phyloP scores from a whole-genome alignment of 2,329 filamentous ascomycete genomes.

The Bipolaris bicolor region DNA sequence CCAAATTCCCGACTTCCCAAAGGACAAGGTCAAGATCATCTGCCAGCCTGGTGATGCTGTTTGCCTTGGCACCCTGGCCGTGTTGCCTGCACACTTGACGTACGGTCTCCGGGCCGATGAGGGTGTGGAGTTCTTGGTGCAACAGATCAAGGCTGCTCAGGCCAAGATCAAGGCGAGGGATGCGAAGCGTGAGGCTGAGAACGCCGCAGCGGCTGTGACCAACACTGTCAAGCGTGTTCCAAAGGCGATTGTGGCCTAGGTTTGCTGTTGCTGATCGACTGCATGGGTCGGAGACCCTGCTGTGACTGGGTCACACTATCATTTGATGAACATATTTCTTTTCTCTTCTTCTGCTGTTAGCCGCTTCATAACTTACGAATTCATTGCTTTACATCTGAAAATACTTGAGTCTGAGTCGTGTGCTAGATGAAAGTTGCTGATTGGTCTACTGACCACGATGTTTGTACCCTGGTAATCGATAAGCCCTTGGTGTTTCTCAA shows the following conservation, averaged over 20 bases:
- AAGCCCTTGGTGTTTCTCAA: neutral
- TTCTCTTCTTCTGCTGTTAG: neutral
- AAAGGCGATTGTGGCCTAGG: slow-evolving; percentile 6
- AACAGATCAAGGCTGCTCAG: slow-evolving; percentile 36
- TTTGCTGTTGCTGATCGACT: neutral
- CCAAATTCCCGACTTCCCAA: slow-evolving; percentile 51
- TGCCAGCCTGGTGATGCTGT: slow-evolving; percentile 60
- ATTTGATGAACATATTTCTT: neutral
- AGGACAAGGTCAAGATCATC: slow-evolving; percentile 55
- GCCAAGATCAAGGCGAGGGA: slow-evolving; percentile 39
- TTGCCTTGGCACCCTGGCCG: slow-evolving; percentile 53
- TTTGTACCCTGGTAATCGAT: neutral
- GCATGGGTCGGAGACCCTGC: neutral
- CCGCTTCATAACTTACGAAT: slow-evolving; percentile 1
- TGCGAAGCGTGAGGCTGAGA: slow-evolving; percentile 30
- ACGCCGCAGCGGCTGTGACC: slow-evolving; percentile 3
- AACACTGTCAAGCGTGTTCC: slow-evolving; percentile 7
- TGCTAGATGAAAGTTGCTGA: neutral
- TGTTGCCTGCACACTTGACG: slow-evolving; percentile 40
- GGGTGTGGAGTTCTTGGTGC: slow-evolving; percentile 36
- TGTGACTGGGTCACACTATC: slow-evolving; percentile 11
- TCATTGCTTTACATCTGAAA: neutral
- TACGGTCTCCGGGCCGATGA: slow-evolving; percentile 39
- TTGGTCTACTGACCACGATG: neutral
- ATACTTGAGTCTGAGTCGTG: neutral